These are phyloP conservation scores for Taiozyma onychis DNA, from an alignment of 1,139 yeast genomes.

Conservation along the genomic window DNA sequence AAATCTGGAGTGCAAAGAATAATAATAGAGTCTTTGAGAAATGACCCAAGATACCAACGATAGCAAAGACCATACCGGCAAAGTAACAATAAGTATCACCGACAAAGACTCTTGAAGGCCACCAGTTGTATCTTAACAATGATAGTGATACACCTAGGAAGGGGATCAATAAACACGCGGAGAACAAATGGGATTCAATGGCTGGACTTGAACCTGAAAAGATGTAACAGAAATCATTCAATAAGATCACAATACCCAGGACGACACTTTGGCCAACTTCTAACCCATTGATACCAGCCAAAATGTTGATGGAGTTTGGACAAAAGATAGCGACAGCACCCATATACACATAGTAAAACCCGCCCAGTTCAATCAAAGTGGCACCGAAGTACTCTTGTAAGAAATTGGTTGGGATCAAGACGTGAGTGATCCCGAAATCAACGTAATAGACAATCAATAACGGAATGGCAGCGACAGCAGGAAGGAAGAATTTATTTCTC, in stretches of 20 bases:
- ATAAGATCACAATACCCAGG: conserved; percentile 59
- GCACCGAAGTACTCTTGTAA: conserved; percentile 35
- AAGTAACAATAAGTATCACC: conserved; percentile 98
- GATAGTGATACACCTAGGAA: conserved; percentile 82
- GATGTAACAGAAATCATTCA: conserved; percentile 74
- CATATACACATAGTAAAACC: conserved; percentile 82
- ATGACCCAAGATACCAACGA: conserved; percentile 93
- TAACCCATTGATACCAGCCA: conserved; percentile 94
- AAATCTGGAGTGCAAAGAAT: conserved; percentile 83
- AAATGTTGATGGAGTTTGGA: conserved; percentile 93
- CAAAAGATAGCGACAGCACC: conserved; percentile 86
- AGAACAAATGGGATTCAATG: conserved; percentile 74
- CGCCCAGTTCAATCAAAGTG: conserved; percentile 67
- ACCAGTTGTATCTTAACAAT: conserved; percentile 75
- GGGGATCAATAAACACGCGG: conserved; percentile 76
- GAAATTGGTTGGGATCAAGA: conserved; percentile 71
- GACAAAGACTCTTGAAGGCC: conserved; percentile 88
- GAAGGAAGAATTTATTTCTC: conserved; percentile 94
- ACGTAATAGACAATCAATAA: conserved; percentile 85
- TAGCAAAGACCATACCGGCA: conserved; percentile 98
- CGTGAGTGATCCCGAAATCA: conserved; percentile 88
- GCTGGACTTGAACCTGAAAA: conserved; percentile 50
- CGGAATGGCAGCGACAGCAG: conserved; percentile 93
- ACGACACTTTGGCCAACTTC: conserved; percentile 94
- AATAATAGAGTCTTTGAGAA: conserved; percentile 87